Evolutionary conservation across 2,329 filamentous ascomycete species (phyloP), one percentile per base, ranked within the genome.

Genomic region (Ophiostoma montium): DNA sequence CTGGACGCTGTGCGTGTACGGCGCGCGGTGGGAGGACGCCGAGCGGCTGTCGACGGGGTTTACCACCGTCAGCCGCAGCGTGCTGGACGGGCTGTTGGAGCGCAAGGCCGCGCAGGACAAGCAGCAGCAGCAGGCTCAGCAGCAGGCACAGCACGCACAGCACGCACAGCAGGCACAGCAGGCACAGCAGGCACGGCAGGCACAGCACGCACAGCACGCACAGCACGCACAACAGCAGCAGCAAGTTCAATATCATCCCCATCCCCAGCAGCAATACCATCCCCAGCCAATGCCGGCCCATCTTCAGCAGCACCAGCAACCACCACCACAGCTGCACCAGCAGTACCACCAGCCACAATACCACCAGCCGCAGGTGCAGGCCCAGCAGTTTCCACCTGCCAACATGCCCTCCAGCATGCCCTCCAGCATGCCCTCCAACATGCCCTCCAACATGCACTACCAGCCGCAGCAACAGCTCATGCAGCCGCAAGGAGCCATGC

Each of bases 1-100:
- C 3, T 67, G 74, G 52, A 76, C 73, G 1, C 61, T 82, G 16
- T 67, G 64, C 13, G 69, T 67, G n/a, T 80, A 75, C 51, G 76
- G 76, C 32, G 68, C 76, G 53, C 67, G 76, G 2, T 82, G 78
- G 78, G 70, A 71, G 3, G 70, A 78, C 52, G 73, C 75, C 2
- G 63, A 69, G 32, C 67, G 70, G 51, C 65, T 81, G n/a, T 67
- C 70, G 52, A 63, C 67, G 35, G 72, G 65, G 35, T 80, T 80
- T 56, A 71, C 78, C 53, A 59, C 60, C 45, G 67, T 69, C 12
- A 78, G 70, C 4, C 63, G 61, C 30, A 65, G 70, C 42, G 64
- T 71, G 5, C 54, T 70, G 21, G 64, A 69, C 3, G 62, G 66
- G 3, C 61, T 79, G 13, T 62, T 59, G 54, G 62, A 63, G 33